These are phyloP conservation scores for Endotrypanum monterogeii DNA, from an alignment of 208 protist genomes.

Conservation along the genomic window DNA sequence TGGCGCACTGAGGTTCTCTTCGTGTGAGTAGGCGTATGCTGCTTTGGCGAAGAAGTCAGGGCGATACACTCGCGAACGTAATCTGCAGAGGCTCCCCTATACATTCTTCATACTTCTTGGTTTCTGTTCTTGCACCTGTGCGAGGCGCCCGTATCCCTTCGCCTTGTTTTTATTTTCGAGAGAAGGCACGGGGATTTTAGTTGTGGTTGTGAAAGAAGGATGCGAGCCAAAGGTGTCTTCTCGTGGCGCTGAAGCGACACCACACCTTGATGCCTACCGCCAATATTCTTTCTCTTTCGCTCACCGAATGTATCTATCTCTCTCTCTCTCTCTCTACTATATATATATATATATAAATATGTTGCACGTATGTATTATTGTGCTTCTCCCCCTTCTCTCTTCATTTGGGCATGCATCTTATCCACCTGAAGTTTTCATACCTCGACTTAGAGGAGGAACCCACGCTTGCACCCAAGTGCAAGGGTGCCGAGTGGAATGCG, in stretches of 20 bases:
- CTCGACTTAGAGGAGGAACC: background rate
- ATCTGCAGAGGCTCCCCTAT: background rate
- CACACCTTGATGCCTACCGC: background rate
- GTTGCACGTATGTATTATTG: too few relatives aligned
- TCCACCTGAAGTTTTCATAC: background rate
- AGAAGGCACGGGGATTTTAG: background rate
- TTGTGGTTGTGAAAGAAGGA: background rate
- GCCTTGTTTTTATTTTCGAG: background rate
- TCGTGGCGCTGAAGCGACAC: background rate
- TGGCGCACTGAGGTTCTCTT: background rate
- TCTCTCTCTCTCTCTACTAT: background rate
- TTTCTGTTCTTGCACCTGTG: background rate
- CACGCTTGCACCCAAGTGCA: background rate
- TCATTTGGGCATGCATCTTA: background rate
- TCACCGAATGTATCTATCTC: background rate
- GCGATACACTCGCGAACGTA: background rate
- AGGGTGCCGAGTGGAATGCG: constrained; percentile 1
- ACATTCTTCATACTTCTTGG: background rate
- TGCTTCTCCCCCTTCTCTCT: background rate
- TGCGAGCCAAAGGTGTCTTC: background rate
- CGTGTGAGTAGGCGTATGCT: background rate
- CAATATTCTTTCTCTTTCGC: background rate
- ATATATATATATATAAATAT: too few relatives aligned
- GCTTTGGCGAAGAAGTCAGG: background rate
- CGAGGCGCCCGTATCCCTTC: background rate